Conservation (phyloP, 148 eudicot genomes). For the Chenopodium berlandieri region DNA sequence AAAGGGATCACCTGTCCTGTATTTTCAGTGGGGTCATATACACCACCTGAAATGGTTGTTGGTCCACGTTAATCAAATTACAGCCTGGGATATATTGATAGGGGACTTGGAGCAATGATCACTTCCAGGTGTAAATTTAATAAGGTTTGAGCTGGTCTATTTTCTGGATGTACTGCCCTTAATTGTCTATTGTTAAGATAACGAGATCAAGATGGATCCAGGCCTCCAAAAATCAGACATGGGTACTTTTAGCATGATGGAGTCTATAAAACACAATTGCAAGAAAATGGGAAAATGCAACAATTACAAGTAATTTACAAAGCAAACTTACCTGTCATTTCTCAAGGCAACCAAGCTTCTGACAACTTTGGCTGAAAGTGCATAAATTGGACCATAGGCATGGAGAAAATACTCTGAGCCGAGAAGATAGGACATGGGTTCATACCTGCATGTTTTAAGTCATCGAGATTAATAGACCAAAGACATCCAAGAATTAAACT, state of each 20-base stretch:
- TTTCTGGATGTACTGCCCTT: not conserved
- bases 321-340: slow-evolving; percentile 69
- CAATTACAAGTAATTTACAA: not conserved
- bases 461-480: not conserved
- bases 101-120: not conserved
- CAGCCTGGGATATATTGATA: not conserved
- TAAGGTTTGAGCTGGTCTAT: no score
- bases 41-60: not conserved
- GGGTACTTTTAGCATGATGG: not conserved
- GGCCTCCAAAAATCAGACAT: not conserved
- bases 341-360: slow-evolving; percentile 79
- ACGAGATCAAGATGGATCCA: not conserved
- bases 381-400: slow-evolving; percentile 95
- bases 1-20: not conserved
- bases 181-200: not conserved
- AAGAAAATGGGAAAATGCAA: not conserved
- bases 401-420: slow-evolving; percentile 94
- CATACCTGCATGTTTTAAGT: slow-evolving; percentile 67
- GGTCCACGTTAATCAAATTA: not conserved
- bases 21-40: not conserved
- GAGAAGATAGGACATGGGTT: slow-evolving; percentile 72
- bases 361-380: slow-evolving; percentile 90
- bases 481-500: not conserved
- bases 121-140: not conserved
- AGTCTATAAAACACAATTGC: not conserved